phyloP scores from a whole-genome alignment of 768 basidiomycete species.

The Trametes sanguinea region DNA sequence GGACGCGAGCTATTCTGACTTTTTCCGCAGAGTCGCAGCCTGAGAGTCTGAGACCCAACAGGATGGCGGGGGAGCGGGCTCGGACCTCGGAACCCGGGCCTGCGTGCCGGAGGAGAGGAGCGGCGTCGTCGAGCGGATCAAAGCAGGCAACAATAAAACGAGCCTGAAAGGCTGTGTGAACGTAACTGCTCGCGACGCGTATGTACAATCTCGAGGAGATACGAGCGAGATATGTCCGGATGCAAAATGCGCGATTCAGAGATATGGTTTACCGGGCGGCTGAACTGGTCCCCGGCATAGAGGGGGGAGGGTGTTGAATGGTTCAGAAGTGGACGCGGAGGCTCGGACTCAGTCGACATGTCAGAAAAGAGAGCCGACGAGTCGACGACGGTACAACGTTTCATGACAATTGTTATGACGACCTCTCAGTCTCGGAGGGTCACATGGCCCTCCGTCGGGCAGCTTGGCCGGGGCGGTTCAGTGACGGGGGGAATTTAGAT shows the following conservation, averaged over 20 bases:
- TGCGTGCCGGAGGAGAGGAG: neutral
- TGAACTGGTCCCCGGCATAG: neutral
- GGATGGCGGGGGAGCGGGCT: neutral
- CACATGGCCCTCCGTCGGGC: conserved; percentile 5
- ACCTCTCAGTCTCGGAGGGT: conserved; percentile 2
- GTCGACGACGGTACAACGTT: neutral
- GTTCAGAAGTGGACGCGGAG: neutral
- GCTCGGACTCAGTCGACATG: neutral
- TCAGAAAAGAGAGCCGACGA: neutral
- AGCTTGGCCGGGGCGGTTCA: neutral
- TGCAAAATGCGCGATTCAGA: too few species aligned
- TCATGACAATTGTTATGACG: conserved; percentile 23
- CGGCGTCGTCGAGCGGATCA: neutral
- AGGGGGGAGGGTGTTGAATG: neutral
- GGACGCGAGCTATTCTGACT: neutral
- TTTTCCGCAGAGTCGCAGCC: neutral
- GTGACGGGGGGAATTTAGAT: too few species aligned
- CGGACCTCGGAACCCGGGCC: neutral
- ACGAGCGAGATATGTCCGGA: too few species aligned
- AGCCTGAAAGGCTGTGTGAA: neutral
- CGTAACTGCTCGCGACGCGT: neutral
- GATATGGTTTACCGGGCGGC: neutral
- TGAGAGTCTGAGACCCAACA: neutral
- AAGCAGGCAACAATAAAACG: neutral
- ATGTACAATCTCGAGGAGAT: neutral